Conservation (phyloP, 2,329 filamentous ascomycete genomes). For the Fusarium pilosicola region DNA sequence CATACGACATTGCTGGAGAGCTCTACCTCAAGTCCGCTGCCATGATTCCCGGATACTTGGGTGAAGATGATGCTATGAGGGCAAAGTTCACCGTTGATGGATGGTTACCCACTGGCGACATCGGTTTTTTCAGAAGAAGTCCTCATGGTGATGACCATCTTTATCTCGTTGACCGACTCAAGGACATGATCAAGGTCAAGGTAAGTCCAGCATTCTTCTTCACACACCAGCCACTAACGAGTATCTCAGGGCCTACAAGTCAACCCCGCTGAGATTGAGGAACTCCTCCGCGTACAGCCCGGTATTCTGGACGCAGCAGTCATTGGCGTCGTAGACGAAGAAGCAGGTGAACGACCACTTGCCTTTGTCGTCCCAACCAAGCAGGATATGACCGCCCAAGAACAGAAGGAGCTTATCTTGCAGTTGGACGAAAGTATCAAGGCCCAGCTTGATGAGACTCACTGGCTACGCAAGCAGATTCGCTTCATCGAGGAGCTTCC, state of each 20-base stretch:
- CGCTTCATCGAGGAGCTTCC: not conserved
- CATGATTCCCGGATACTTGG: not conserved
- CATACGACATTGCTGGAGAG: not conserved
- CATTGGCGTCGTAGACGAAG: not conserved
- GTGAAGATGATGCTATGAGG: not conserved
- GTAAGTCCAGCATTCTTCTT: not conserved
- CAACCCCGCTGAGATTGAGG: not conserved
- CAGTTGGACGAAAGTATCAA: not conserved
- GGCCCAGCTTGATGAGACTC: not conserved
- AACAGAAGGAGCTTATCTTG: not conserved
- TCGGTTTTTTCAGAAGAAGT: not conserved
- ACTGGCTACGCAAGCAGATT: not conserved
- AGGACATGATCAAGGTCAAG: conserved; percentile 6
- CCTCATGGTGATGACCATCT: not conserved
- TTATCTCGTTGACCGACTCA: not conserved
- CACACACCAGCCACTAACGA: fast-evolving
- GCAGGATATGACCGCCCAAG: not conserved
- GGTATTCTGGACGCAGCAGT: not conserved
- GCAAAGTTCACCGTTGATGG: not conserved
- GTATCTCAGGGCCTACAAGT: not conserved
- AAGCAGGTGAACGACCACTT: not conserved
- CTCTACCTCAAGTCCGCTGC: not conserved
- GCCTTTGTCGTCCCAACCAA: not conserved
- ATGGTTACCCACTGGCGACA: not conserved
- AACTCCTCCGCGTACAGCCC: not conserved